These are phyloP conservation scores for Flaveria linearis DNA, from an alignment of 129 eudicot species.

Conservation along the genomic window DNA sequence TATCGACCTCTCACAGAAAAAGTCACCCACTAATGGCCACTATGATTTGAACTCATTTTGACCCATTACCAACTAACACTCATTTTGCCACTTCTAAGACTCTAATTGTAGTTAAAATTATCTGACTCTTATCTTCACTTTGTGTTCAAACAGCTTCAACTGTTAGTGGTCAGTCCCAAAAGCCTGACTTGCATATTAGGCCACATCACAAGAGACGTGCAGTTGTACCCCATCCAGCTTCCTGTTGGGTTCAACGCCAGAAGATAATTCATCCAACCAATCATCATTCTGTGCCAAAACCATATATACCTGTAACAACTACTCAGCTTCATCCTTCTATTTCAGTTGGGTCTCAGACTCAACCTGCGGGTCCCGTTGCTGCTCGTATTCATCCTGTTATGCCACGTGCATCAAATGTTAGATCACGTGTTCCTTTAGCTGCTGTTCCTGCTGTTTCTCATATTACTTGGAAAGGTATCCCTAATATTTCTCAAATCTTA, in stretches of 20 bases:
- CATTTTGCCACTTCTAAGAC: not conserved
- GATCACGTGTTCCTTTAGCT: slow-evolving; percentile 13
- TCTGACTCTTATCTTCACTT: slow-evolving; percentile 10
- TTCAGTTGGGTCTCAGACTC: slow-evolving; percentile 6
- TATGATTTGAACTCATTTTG: not conserved
- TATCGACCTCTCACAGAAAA: not conserved
- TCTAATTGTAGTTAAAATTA: slow-evolving; percentile 1
- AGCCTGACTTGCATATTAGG: slow-evolving; percentile 11
- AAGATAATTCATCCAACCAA: slow-evolving; percentile 34
- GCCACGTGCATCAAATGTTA: slow-evolving; percentile 17
- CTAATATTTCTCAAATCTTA: slow-evolving; percentile 4
- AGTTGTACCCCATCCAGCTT: slow-evolving; percentile 40
- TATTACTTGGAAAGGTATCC: slow-evolving; percentile 52
- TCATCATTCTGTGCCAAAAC: slow-evolving; percentile 24
- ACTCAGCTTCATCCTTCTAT: slow-evolving; percentile 12
- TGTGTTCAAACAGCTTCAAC: slow-evolving; percentile 25
- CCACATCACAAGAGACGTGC: slow-evolving; percentile 53
- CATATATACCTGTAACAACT: not conserved
- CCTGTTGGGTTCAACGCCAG: slow-evolving; percentile 51
- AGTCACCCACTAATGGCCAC: not conserved
- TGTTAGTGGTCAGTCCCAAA: slow-evolving; percentile 23
- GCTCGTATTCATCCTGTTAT: slow-evolving; percentile 20
- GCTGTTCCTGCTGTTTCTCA: slow-evolving; percentile 35
- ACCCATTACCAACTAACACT: not conserved
- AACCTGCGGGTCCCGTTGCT: slow-evolving; percentile 16